Evolutionary conservation across 2,329 filamentous ascomycete genomes (phyloP).

Genomic region (Sarocladiaceae sp.): DNA sequence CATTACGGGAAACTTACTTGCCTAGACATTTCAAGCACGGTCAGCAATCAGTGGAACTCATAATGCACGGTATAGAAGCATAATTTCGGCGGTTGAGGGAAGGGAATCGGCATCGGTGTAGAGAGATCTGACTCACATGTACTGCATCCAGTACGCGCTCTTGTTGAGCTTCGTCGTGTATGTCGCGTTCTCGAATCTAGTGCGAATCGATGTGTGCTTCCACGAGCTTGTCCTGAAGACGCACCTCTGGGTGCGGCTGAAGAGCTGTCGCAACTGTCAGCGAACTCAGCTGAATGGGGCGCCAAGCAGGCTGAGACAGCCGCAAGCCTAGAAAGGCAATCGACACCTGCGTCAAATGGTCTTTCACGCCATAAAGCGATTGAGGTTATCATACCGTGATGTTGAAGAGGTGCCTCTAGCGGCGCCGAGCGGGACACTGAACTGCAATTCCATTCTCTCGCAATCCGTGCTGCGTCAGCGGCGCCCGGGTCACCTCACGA

Average conservation of each 20-base stretch:
- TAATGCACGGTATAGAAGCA: no score
- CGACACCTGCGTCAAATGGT: background rate
- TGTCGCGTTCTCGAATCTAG: constrained; percentile 32
- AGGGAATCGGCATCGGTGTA: no score
- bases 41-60: no score
- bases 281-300: background rate
- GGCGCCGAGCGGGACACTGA: constrained; percentile 13
- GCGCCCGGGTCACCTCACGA: constrained; percentile 7
- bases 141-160: constrained; percentile 32
- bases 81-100: no score
- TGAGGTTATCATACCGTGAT: constrained; percentile 9
- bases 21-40: constrained; percentile 9
- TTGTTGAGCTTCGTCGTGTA: constrained; percentile 32
- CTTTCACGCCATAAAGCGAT: background rate
- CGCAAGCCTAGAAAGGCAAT: background rate
- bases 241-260: constrained; percentile 15
- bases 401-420: constrained; percentile 10
- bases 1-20: constrained; percentile 16
- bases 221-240: constrained; percentile 16
- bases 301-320: constrained; percentile 3
- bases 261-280: constrained; percentile 11
- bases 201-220: constrained; percentile 32
- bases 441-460: constrained; percentile 6
- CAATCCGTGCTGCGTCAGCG: constrained; percentile 7
- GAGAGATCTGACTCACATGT: constrained; percentile 34